These are phyloP conservation scores for Grosmannia huntii DNA, from an alignment of 2,329 filamentous ascomycete species.

Conservation along the genomic window DNA sequence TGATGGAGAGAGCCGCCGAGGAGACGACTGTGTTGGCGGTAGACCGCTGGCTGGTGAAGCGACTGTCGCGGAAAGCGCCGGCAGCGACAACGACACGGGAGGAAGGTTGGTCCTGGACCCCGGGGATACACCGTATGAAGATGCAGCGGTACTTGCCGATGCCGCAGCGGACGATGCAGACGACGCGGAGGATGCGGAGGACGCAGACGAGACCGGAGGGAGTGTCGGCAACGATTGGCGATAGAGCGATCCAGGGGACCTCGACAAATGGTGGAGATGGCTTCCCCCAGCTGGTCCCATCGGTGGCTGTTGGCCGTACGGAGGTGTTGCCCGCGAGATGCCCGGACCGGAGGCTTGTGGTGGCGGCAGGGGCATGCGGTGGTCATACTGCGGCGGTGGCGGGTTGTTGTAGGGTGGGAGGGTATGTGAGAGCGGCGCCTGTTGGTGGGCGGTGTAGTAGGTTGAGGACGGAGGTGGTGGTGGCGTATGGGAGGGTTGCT, in stretches of 20 bases:
- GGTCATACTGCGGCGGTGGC: slow-evolving; percentile 12
- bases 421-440: background rate
- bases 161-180: background rate
- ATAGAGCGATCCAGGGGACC: slow-evolving; percentile 8
- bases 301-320: background rate
- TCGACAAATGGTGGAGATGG: slow-evolving; percentile 1
- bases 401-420: slow-evolving; percentile 7
- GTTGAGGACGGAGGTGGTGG: slow-evolving; percentile 17
- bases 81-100: slow-evolving; percentile 5
- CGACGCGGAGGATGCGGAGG: background rate
- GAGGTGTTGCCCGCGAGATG: slow-evolving; percentile 1
- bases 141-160: background rate
- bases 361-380: slow-evolving; percentile 8
- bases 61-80: background rate
- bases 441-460: slow-evolving; percentile 13
- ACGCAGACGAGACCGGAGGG: slow-evolving; percentile 6
- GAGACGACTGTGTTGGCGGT: slow-evolving; percentile 6
- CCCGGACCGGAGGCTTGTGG: slow-evolving; percentile 3
- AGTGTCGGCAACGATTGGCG: slow-evolving; percentile 7
- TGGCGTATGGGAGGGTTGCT: slow-evolving; percentile 14
- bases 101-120: slow-evolving; percentile 6
- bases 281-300: background rate
- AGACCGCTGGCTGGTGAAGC: background rate
- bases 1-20: background rate
- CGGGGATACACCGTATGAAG: slow-evolving; percentile 6